Evolutionary conservation across 306 rosid genomes (phyloP).

Genomic region (Lotus japonicus): DNA sequence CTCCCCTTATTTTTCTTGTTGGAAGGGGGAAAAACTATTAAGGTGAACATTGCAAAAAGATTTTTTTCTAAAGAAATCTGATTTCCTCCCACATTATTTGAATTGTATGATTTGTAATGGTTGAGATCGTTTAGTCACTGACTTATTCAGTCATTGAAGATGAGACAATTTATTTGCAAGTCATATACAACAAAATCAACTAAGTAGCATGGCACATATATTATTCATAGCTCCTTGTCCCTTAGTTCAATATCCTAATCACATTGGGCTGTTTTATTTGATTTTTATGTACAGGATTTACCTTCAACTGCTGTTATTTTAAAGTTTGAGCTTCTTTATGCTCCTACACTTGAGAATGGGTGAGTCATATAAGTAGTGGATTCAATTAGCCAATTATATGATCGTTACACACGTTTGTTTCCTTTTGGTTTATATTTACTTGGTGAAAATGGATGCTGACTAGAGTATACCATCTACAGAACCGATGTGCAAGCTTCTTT

Average conservation of each 20-base stretch:
- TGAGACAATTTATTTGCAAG: too few relatives aligned
- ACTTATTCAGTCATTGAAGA: too few relatives aligned
- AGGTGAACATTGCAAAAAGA: too few relatives aligned
- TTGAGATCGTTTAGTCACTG: too few relatives aligned
- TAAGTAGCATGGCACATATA: background rate
- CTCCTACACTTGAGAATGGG: slow-evolving; percentile 57
- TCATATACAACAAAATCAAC: background rate
- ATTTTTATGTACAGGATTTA: slow-evolving; percentile 51
- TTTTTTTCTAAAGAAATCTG: too few relatives aligned
- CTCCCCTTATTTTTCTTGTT: too few relatives aligned
- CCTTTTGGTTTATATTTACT: slow-evolving; percentile 8
- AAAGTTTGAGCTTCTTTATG: slow-evolving; percentile 91
- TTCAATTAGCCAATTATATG: slow-evolving; percentile 2
- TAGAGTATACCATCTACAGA: slow-evolving; percentile 34
- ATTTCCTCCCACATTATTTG: too few relatives aligned
- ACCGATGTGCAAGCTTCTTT: slow-evolving; percentile 46
- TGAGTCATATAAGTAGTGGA: slow-evolving; percentile 28
- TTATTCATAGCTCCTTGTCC: background rate
- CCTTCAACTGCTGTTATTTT: slow-evolving; percentile 61
- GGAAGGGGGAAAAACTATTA: too few relatives aligned
- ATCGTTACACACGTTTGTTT: background rate
- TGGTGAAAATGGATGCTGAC: slow-evolving; percentile 33
- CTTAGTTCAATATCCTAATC: background rate
- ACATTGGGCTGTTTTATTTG: slow-evolving; percentile 13
- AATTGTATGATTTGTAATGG: background rate